A percentile compares a stretch with the other conserved stretches of the same genome.
Evolutionary conservation across 2,329 filamentous ascomycete genomes (phyloP).

Genomic region (Beauveria rudraprayagi): DNA sequence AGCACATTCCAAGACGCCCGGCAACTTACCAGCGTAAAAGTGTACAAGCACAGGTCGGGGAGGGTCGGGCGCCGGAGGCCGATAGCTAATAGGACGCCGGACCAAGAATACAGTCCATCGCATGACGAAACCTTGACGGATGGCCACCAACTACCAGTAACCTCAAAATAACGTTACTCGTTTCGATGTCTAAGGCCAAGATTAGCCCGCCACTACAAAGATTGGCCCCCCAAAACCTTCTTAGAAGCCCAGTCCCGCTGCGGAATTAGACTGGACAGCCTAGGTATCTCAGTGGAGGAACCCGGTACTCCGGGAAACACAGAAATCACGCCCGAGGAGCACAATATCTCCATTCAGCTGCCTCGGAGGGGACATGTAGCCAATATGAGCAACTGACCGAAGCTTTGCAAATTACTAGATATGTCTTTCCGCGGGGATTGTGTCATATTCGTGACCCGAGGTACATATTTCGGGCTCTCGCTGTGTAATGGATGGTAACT

Average conservation of each 20-base stretch:
- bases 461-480: neutral
- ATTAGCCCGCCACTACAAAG: neutral
- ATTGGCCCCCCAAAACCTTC: neutral
- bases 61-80: neutral
- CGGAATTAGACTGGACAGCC: neutral
- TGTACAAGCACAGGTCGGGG: neutral
- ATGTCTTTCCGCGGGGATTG: neutral
- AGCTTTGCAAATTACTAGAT: neutral
- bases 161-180: neutral
- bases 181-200: neutral
- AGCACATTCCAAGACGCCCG: neutral
- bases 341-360: neutral
- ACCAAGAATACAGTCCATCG: neutral
- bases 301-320: neutral
- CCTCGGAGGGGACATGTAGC: neutral
- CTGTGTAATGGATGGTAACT: neutral
- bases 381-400: neutral
- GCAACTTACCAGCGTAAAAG: neutral
- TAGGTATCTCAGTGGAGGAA: neutral
- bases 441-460: neutral
- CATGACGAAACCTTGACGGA: neutral
- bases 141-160: neutral
- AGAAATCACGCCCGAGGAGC: neutral
- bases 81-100: neutral
- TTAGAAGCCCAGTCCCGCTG: neutral